Base-by-base conservation (phyloP, 768 basidiomycete genomes). In the Mycena vulgaris region DNA sequence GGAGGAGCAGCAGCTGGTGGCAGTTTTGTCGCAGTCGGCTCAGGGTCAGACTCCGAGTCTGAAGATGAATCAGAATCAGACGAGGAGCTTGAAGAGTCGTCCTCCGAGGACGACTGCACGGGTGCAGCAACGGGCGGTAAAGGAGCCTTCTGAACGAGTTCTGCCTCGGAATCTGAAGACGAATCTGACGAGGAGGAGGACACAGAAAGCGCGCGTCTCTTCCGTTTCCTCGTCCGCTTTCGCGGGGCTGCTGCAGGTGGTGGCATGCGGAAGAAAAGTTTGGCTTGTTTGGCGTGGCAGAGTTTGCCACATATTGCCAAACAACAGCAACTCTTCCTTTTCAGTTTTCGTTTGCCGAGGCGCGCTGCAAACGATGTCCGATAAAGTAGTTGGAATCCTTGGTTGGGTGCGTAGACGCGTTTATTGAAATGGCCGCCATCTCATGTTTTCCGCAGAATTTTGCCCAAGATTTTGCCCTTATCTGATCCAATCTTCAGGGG, bases 151-250 rank as follows among this genome's bases (percentile, higher is more conserved):
- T 58, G 58, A 1, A 35, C 59, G 25, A 58, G 60, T 19, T 68
- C 63, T 37, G 68, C 5, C 51, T 69, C 68, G 28, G 70, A 72
- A 45, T 73, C 60, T 2, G 77, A 74, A 7, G 72, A 74, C 13
- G 75, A 71, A 9, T 67, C 58, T 3, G 75, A 70, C 0, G 72
- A 76, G 11, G 76, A 66, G 0, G 70, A 66, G 3, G 71, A 73
- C 85, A 88, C 1, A 78, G 83, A 23, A 85, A 87, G 0, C 81
- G 86, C 81, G 59, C 87, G 84, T 83, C 88, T 83, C 71, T 89
- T 89, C 21, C 89, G 82, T 75, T 90, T 89, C 69, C 89, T 83
- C 37, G 79, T 84, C 56, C 88, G 78, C 78, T 86, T 89, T 73
- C 86, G 82, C 21, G 84, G 56, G 14, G 76, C 73, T 58, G 82